These are phyloP conservation scores for Exophiala calicioides DNA, from an alignment of 2,329 filamentous ascomycete species.

Conservation along the genomic window DNA sequence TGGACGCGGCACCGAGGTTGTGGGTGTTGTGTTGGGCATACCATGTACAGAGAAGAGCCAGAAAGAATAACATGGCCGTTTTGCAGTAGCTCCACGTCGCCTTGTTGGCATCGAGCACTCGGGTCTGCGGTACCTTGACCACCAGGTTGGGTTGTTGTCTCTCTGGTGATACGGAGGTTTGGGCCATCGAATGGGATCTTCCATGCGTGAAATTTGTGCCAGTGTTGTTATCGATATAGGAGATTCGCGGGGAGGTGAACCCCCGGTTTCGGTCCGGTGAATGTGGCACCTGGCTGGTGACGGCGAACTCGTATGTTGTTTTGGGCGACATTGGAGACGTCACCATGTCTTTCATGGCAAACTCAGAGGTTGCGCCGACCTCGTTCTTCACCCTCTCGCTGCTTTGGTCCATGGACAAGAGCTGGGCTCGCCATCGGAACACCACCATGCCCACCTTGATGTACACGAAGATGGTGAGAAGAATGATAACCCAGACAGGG, in stretches of 20 bases:
- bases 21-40: conserved; percentile 19
- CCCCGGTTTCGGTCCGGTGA: conserved; percentile 3
- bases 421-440: conserved; percentile 60
- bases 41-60: conserved; percentile 47
- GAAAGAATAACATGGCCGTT: conserved; percentile 43
- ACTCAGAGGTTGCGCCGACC: conserved; percentile 1
- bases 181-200: conserved; percentile 6
- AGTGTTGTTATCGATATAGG: conserved; percentile 6
- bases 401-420: conserved; percentile 39
- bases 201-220: conserved; percentile 1
- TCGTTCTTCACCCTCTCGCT: background rate
- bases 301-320: conserved; percentile 20
- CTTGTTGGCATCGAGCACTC: conserved; percentile 36
- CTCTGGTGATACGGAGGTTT: conserved; percentile 2
- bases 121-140: conserved; percentile 5
- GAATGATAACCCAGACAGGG: conserved; percentile 46
- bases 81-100: conserved; percentile 44
- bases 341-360: conserved; percentile 13
- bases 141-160: conserved; percentile 8
- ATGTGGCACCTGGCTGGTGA: conserved; percentile 23
- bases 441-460: conserved; percentile 42
- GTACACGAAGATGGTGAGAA: conserved; percentile 44
- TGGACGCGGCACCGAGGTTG: conserved; percentile 23
- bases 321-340: background rate
- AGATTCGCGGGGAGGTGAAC: conserved; percentile 3